phyloP scores from a whole-genome alignment of 2,329 filamentous ascomycete species.

The Xylariaceae sp. region DNA sequence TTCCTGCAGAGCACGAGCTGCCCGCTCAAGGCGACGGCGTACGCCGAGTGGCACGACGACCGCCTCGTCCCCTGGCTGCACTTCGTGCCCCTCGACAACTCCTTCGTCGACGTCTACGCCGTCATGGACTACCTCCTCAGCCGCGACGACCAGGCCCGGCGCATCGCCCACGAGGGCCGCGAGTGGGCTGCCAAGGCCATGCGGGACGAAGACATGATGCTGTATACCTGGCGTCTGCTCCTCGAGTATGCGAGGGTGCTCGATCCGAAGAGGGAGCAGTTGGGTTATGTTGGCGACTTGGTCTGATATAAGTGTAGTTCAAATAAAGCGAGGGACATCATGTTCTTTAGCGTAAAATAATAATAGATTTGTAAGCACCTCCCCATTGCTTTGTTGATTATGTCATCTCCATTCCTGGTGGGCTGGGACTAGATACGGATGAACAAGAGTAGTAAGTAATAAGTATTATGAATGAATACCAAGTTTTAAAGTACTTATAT shows the following conservation, averaged over 20 bases:
- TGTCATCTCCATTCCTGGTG: too few species aligned
- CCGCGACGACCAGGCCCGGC: slow-evolving; percentile 41
- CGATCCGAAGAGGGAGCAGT: slow-evolving; percentile 33
- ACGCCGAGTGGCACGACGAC: slow-evolving; percentile 69
- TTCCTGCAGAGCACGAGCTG: slow-evolving; percentile 59
- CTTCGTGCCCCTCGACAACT: slow-evolving; percentile 66
- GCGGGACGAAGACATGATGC: slow-evolving; percentile 57
- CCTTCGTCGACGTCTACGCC: slow-evolving; percentile 59
- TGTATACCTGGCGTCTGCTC: slow-evolving; percentile 58
- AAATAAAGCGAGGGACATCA: not conserved
- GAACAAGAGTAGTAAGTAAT: too few species aligned
- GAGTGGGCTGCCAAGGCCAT: slow-evolving; percentile 58
- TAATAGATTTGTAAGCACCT: not conserved
- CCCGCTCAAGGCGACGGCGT: slow-evolving; percentile 66
- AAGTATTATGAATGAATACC: too few species aligned
- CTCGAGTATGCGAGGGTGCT: slow-evolving; percentile 49
- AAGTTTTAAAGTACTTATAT: too few species aligned
- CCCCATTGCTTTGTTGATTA: too few species aligned
- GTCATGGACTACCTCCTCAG: slow-evolving; percentile 62
- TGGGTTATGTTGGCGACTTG: slow-evolving; percentile 42
- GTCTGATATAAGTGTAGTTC: not conserved
- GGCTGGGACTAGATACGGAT: too few species aligned
- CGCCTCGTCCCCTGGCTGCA: slow-evolving; percentile 65
- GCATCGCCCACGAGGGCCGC: slow-evolving; percentile 54
- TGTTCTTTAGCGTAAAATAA: not conserved